Conservation (phyloP, 495 filamentous ascomycete species). For the Xylaria sp. region DNA sequence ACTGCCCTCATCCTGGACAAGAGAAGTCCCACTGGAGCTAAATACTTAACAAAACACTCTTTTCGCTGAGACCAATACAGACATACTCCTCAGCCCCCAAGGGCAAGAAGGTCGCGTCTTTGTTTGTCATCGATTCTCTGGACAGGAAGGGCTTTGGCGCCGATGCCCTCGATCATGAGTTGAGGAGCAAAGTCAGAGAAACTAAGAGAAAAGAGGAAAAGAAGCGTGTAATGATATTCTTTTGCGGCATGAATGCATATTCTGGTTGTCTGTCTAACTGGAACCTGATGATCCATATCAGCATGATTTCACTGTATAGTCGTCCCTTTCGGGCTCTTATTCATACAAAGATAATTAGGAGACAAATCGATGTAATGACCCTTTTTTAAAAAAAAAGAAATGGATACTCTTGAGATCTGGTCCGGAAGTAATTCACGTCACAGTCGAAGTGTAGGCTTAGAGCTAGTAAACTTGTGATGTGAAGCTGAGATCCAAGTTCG, state of each 20-base stretch:
- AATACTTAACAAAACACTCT: neutral
- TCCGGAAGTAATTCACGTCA: neutral
- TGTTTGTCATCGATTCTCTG: neutral
- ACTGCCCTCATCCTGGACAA: neutral
- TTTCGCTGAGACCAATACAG: neutral
- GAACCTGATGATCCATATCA: neutral
- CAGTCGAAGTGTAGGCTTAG: neutral
- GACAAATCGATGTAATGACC: slow-evolving; percentile 1
- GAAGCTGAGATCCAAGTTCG: neutral
- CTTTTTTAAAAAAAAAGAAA: too few species aligned
- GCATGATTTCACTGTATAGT: neutral
- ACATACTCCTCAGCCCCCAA: neutral
- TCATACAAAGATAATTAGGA: neutral
- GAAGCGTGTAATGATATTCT: slow-evolving; percentile 7
- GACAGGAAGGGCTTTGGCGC: neutral
- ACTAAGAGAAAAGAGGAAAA: neutral
- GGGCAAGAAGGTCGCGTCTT: neutral
- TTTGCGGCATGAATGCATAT: neutral
- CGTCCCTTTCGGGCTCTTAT: neutral
- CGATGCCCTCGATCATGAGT: neutral
- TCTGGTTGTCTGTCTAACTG: neutral
- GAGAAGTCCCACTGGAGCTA: neutral
- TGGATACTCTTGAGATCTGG: neutral
- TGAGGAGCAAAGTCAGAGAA: neutral
- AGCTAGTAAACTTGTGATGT: neutral